Evolutionary conservation across 495 filamentous ascomycete genomes (phyloP).

Genomic region (Cercophora samala): DNA sequence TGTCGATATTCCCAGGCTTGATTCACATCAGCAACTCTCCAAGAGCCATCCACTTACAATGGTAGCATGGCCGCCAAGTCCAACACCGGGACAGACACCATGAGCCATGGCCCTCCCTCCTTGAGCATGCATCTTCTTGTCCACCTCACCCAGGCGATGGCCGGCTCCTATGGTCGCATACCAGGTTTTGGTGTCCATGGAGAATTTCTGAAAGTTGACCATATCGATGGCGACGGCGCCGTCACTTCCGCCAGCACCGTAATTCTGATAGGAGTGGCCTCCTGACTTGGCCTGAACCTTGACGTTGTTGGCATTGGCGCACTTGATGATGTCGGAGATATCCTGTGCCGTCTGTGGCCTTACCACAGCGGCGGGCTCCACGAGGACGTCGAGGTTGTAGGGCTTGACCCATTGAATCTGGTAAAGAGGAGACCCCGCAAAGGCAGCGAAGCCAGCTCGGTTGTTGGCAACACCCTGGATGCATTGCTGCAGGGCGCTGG

Average conservation of each 20-base stretch:
- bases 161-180: constrained; percentile 66
- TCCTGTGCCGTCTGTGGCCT: constrained; percentile 56
- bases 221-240: constrained; percentile 59
- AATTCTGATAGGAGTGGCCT: constrained; percentile 64
- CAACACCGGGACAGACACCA: constrained; percentile 61
- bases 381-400: constrained; percentile 63
- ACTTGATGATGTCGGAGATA: constrained; percentile 57
- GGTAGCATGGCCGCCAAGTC: constrained; percentile 69
- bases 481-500: constrained; percentile 37
- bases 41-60: constrained; percentile 34
- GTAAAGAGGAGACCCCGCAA: constrained; percentile 38
- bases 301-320: constrained; percentile 50
- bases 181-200: constrained; percentile 52
- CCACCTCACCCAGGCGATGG: constrained; percentile 58
- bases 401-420: constrained; percentile 45
- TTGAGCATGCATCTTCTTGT: constrained; percentile 53
- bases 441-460: constrained; percentile 41
- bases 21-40: no score
- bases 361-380: constrained; percentile 60
- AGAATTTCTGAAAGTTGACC: constrained; percentile 51
- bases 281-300: constrained; percentile 69
- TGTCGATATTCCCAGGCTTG: not conserved
- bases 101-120: constrained; percentile 65
- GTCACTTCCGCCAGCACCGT: constrained; percentile 49
- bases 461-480: constrained; percentile 41